Conservation (phyloP, 345 rosid genomes). For the Sisymbrium altissimum region DNA sequence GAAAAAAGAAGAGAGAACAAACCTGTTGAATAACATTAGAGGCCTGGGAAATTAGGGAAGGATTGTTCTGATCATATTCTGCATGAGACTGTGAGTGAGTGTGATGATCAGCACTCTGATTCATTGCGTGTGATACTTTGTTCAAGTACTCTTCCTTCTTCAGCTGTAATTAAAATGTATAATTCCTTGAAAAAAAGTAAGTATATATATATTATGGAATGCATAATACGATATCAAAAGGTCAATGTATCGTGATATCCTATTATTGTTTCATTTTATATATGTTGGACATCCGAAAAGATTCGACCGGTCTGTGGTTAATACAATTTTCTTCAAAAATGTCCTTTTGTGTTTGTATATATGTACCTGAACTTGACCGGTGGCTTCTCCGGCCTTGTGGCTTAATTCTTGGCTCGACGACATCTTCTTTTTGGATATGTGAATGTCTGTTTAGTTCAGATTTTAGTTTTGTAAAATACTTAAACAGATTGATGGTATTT, state of each 20-base stretch:
- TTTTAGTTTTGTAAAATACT: not conserved
- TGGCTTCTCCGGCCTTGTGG: constrained; percentile 23
- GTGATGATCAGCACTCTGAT: constrained; percentile 27
- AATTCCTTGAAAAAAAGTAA: too few species aligned
- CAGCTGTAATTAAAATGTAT: constrained; percentile 19
- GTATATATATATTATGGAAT: too few species aligned
- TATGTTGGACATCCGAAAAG: not conserved
- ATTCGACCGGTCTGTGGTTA: not conserved
- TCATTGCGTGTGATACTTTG: constrained; percentile 35
- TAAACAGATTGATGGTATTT: constrained; percentile 26
- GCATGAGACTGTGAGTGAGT: constrained; percentile 19
- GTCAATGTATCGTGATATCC: not conserved
- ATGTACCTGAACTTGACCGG: constrained; percentile 35
- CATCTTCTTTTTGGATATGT: constrained; percentile 17
- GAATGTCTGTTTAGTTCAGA: not conserved
- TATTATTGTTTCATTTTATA: not conserved
- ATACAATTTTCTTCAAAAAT: not conserved
- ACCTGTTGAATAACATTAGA: constrained; percentile 46
- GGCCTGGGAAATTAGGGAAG: constrained; percentile 37
- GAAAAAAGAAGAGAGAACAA: not conserved
- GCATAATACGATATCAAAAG: not conserved
- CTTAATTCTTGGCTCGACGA: constrained; percentile 32
- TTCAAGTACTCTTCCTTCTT: constrained; percentile 42
- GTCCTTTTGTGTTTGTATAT: not conserved
- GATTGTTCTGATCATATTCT: constrained; percentile 28